Base-by-base conservation (phyloP, 1,284 basidiomycete species). In the Pseudozyma sp. region DNA sequence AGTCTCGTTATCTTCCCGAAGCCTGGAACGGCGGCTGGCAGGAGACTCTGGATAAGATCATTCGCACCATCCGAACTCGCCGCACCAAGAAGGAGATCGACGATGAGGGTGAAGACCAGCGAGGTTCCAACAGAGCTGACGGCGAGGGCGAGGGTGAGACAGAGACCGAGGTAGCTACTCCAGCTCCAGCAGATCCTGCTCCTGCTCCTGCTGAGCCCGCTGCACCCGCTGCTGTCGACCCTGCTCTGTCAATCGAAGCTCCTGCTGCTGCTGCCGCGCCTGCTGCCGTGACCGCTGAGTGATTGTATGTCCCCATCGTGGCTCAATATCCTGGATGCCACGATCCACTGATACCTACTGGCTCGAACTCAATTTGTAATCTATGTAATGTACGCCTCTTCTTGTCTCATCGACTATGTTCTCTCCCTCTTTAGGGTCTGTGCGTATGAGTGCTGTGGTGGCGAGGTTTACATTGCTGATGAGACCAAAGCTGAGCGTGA, bases 31-130 rank as follows among this genome's bases (percentile, higher is more conserved):
- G 73, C 25, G 54, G 52, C 19, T 68, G 63, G 73, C 56, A 64
- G 52, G 61, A 61, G 51, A 71, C 69, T 54, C 65, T 76, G 34
- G 65, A 76, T 51, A 67, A 71, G 61, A 60, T 71, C 36, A 64
- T 76, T 36, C 53, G 65, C 31, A 68, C 53, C 42, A 64, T 62
- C 53, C 59, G 71, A 1, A 62, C 71, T 18, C 52, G 62, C 31
- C 47, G 59, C 1, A 66, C 66, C 52, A 74, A 65, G 57, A 70
- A 70, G 67, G 59, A 66, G 57, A 70, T 67, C 31, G 65, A 68
- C 48, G 70, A 73, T 19, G 70, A 70, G 48, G 72, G 62, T 13
- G 67, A 75, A 39, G 67, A 75, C 21, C 49, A 50, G 48, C 53
- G 58, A 12, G 13, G 14, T n/a, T 11, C 36, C 19, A 42, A 12